Conservation (phyloP, 768 basidiomycete species). For the Mycena haematopus region DNA sequence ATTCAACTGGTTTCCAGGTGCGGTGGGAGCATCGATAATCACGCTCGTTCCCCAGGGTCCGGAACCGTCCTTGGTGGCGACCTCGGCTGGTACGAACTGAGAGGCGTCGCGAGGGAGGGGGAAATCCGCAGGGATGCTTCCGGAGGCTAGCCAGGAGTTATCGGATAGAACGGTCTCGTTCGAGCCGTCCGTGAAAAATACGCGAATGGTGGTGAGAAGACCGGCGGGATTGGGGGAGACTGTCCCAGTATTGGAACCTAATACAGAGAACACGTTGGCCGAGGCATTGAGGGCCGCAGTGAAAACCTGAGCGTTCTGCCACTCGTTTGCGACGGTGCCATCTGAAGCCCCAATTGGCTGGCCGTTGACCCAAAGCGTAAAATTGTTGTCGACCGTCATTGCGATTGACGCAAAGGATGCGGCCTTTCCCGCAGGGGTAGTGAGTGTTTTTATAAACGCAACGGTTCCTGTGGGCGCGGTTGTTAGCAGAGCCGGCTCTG, state of each 20-base stretch:
- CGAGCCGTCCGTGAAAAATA: constrained; percentile 16
- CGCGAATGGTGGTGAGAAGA: constrained; percentile 19
- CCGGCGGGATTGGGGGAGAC: constrained; percentile 18
- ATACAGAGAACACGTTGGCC: constrained; percentile 20
- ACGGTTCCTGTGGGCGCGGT: constrained; percentile 17
- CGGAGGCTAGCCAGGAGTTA: constrained; percentile 16
- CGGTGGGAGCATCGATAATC: background rate
- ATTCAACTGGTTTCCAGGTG: background rate
- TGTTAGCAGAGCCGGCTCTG: constrained; percentile 12
- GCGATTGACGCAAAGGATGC: constrained; percentile 17
- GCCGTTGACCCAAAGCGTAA: constrained; percentile 24
- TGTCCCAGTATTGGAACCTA: background rate
- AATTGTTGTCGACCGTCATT: constrained; percentile 26
- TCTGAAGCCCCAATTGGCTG: constrained; percentile 24
- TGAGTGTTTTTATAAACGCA: constrained; percentile 22
- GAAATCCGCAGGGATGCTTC: constrained; percentile 18
- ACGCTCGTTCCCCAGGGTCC: constrained; percentile 20
- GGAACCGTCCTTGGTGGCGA: constrained; percentile 12
- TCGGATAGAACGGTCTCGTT: constrained; percentile 19
- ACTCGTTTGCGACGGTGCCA: background rate
- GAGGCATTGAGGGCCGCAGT: constrained; percentile 20
- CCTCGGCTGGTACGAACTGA: constrained; percentile 7
- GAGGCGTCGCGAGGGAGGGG: constrained; percentile 20
- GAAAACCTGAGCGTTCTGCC: constrained; percentile 9
- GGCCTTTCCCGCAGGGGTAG: constrained; percentile 16